Evolutionary conservation across 805 yeast genomes (phyloP).

Genomic region (Candida nanaspora): DNA sequence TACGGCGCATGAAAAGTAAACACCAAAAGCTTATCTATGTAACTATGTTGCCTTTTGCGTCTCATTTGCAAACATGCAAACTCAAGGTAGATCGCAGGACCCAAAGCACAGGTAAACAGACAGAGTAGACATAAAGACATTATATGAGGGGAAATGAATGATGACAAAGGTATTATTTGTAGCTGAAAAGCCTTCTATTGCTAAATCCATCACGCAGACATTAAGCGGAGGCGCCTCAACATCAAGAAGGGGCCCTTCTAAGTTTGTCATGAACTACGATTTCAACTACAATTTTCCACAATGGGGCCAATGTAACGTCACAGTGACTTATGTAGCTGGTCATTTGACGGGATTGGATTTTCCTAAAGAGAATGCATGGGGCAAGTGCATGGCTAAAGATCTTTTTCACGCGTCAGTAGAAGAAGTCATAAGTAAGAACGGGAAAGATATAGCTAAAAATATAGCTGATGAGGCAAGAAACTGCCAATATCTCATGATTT

Average conservation of each 20-base stretch:
- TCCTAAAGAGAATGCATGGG: conserved; percentile 57
- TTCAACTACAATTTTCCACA: conserved; percentile 58
- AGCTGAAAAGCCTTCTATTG: conserved; percentile 95
- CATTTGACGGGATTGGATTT: conserved; percentile 69
- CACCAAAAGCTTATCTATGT: too few species aligned
- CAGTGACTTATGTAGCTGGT: conserved; percentile 91
- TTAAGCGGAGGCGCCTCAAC: conserved; percentile 65
- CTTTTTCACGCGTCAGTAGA: conserved; percentile 68
- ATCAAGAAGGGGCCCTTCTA: conserved; percentile 42
- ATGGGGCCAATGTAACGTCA: conserved; percentile 64
- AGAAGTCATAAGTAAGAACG: conserved; percentile 28
- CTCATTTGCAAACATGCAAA: too few species aligned
- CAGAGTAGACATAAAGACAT: too few species aligned
- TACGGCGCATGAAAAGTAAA: too few species aligned
- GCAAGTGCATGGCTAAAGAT: conserved; percentile 52
- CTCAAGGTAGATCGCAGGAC: too few species aligned
- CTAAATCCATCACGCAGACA: conserved; percentile 70
- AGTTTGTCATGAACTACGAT: conserved; percentile 74
- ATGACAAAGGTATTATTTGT: conserved; percentile 71
- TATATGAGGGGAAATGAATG: not conserved
- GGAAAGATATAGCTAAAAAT: conserved; percentile 46
- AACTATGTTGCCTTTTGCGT: too few species aligned
- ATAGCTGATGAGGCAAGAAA: conserved; percentile 56
- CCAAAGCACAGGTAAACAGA: too few species aligned
- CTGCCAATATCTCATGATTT: conserved; percentile 68